phyloP scores from a whole-genome alignment of 148 eudicot species.

The Vaccinium corymbosum region DNA sequence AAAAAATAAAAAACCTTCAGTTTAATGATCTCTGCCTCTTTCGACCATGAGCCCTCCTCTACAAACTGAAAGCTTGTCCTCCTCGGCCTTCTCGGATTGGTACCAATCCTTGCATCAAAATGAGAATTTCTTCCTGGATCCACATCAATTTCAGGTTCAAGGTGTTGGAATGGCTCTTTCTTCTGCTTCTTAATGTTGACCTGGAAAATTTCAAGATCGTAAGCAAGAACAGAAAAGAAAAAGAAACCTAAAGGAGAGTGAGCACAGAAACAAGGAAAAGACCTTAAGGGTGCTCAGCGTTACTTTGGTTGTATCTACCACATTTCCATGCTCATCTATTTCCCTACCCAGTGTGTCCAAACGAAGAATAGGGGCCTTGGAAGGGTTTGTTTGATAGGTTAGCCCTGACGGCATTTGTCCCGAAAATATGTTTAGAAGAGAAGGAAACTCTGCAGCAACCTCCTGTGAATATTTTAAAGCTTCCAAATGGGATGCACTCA shows the following conservation, averaged over 20 bases:
- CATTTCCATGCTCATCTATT: conserved; percentile 91
- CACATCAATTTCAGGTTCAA: conserved; percentile 81
- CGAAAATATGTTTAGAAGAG: conserved; percentile 73
- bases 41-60: conserved; percentile 97
- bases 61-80: conserved; percentile 80
- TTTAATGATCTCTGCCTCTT: conserved; percentile 82
- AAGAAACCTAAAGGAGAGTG: neutral
- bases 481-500: conserved; percentile 45
- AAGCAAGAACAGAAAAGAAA: conserved; percentile 8
- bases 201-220: conserved; percentile 32
- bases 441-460: conserved; percentile 82
- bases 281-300: conserved; percentile 93
- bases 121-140: conserved; percentile 83
- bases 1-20: conserved; percentile 45
- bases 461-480: conserved; percentile 87
- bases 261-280: neutral
- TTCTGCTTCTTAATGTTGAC: conserved; percentile 95
- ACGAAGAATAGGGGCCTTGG: conserved; percentile 86
- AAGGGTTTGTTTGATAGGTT: conserved; percentile 64
- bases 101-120: conserved; percentile 85
- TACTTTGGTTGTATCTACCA: conserved; percentile 63
- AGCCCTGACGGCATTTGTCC: conserved; percentile 71
- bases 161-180: conserved; percentile 85
- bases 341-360: conserved; percentile 89
- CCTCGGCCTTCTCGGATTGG: conserved; percentile 77